Evolutionary conservation across 2,329 filamentous ascomycete genomes (phyloP).

Genomic region (Colletotrichum tropicicola): DNA sequence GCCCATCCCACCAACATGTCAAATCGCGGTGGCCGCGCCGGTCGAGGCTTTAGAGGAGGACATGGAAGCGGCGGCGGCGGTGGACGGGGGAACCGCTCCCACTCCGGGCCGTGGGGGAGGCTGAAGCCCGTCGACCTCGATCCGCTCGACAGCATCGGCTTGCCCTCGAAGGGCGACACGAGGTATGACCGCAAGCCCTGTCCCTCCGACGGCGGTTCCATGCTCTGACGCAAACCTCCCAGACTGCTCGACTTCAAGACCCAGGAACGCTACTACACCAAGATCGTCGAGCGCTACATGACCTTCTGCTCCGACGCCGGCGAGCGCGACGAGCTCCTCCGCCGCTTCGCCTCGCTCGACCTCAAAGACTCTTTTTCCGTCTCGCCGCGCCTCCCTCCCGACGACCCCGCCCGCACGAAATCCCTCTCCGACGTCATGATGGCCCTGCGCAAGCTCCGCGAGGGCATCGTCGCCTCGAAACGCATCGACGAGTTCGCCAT

Average conservation of each 20-base stretch:
- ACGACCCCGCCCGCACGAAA: slow-evolving; percentile 54
- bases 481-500: slow-evolving; percentile 83
- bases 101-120: slow-evolving; percentile 71
- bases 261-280: slow-evolving; percentile 87
- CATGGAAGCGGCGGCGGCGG: background rate
- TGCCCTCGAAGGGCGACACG: slow-evolving; percentile 91
- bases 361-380: slow-evolving; percentile 38
- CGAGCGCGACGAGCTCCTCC: slow-evolving; percentile 76
- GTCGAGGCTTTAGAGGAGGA: background rate
- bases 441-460: slow-evolving; percentile 89
- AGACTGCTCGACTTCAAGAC: slow-evolving; percentile 78
- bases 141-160: slow-evolving; percentile 81
- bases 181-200: slow-evolving; percentile 60
- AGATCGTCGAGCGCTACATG: slow-evolving; percentile 89
- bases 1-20: slow-evolving; percentile 6
- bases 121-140: slow-evolving; percentile 80
- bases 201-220: background rate
- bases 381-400: slow-evolving; percentile 28
- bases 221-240: no score
- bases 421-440: slow-evolving; percentile 80
- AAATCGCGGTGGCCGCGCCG: slow-evolving; percentile 17
- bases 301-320: slow-evolving; percentile 82
- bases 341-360: slow-evolving; percentile 75
- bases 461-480: slow-evolving; percentile 84
- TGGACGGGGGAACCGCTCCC: slow-evolving; percentile 39